Evolutionary conservation across 495 filamentous ascomycete species (phyloP).

Genomic region (Talaromyces ruber): DNA sequence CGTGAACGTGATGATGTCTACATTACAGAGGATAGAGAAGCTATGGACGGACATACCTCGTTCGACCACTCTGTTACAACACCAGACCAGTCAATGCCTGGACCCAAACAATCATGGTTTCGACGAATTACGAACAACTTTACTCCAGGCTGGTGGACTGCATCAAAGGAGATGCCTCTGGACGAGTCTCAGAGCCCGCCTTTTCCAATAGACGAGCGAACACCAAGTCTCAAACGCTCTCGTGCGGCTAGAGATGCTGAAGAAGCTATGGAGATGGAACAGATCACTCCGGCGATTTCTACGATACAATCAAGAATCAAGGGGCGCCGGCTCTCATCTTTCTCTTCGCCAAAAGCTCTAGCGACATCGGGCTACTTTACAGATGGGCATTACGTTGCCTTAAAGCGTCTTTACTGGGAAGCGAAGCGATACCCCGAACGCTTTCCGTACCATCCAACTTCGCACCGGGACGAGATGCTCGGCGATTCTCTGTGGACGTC

Average conservation of each 20-base stretch:
- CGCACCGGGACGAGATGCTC: constrained; percentile 30
- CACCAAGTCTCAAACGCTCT: constrained; percentile 4
- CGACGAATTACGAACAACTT: constrained; percentile 7
- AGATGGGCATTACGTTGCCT: constrained; percentile 32
- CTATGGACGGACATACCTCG: background rate
- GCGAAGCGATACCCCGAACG: constrained; percentile 30
- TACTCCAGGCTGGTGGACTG: constrained; percentile 5
- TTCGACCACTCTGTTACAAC: background rate
- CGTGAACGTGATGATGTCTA: constrained; percentile 8
- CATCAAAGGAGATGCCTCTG: background rate
- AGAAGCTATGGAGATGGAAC: background rate
- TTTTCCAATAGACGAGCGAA: background rate
- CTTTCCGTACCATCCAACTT: constrained; percentile 29
- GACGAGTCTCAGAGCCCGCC: constrained; percentile 7
- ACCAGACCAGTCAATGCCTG: background rate
- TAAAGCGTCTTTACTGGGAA: constrained; percentile 32
- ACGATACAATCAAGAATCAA: background rate
- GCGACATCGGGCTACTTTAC: constrained; percentile 35
- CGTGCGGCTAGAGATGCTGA: constrained; percentile 3
- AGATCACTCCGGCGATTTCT: background rate
- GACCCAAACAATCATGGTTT: constrained; percentile 5
- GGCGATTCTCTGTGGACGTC: constrained; percentile 41
- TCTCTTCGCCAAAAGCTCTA: constrained; percentile 6
- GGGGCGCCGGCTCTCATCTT: background rate
- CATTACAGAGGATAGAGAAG: background rate